Evolutionary conservation across 2,329 filamentous ascomycete genomes (phyloP).

Genomic region (Trichophyton simii): DNA sequence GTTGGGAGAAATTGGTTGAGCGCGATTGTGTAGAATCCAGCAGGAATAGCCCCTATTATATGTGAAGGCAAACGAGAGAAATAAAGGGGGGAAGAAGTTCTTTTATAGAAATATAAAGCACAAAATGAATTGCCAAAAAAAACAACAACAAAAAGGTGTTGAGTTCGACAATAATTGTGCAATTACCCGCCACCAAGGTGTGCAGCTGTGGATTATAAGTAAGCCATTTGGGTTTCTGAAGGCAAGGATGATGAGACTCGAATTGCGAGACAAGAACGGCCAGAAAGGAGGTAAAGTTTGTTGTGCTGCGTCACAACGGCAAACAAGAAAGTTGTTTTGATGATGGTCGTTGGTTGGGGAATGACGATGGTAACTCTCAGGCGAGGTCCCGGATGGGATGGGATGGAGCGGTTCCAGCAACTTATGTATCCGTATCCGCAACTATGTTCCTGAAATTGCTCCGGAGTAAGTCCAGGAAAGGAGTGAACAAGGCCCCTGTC

Average conservation of each 20-base stretch:
- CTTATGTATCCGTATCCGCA: background rate
- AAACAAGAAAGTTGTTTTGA: background rate
- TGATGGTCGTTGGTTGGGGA: background rate
- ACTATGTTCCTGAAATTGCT: conserved; percentile 4
- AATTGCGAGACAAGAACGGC: conserved; percentile 1
- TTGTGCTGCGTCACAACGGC: background rate
- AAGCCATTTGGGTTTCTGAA: conserved; percentile 4
- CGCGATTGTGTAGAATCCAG: background rate
- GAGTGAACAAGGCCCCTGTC: background rate
- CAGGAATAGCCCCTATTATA: background rate
- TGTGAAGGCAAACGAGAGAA: background rate
- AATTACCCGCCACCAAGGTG: conserved; percentile 2
- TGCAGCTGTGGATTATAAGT: conserved; percentile 1
- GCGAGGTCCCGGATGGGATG: background rate
- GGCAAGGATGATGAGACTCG: conserved; percentile 3
- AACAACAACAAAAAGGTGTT: background rate
- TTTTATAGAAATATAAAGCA: background rate
- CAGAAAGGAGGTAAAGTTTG: background rate
- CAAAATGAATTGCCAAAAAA: background rate
- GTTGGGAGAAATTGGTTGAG: background rate
- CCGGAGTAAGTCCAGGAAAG: background rate
- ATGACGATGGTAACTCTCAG: background rate
- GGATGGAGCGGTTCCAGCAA: conserved; percentile 3
- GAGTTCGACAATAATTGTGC: conserved; percentile 1
- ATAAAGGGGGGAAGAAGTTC: background rate